Evolutionary conservation across 495 filamentous ascomycete species (phyloP), one percentile per base, ranked within the genome.

Genomic region (Tetracladium marchalianum): DNA sequence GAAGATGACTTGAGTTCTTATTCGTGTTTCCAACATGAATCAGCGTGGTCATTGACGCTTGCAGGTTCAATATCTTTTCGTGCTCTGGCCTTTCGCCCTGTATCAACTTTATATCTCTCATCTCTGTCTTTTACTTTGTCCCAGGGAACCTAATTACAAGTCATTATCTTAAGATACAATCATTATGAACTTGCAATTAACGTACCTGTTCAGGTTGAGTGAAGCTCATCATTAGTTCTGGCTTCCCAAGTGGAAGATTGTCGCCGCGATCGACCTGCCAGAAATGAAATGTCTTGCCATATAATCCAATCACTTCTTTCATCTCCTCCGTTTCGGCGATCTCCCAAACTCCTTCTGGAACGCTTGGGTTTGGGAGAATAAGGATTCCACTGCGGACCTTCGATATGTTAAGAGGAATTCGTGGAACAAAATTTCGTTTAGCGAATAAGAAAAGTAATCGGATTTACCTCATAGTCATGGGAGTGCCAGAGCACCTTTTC

Each of bases 341-440:
- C 12, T 46, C 87, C n/a, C 77, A 67, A 59, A 93, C 86, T 22
- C 82, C 74, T 71, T 93, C 57, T 89, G 88, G 64, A 81, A 95
- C 39, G 13, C 54, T 62, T 2, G 62, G 42, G n/a, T 56, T 57
- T 5, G 65, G 64, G 36, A 67, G 46, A 34, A 61, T 54, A 34
- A 68, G 58, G 49, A 66, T 63, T 31, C 64, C 62, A 32, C 56
- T 62, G n/a, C 35, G 34, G 24, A 53, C 35, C 44, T 43, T 11
- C 4, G 6, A 27, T 9, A 5, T 41, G 8, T 24, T 32, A 11
- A 42, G 16, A n/a, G n/a, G n/a, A n/a, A n/a, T n/a, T n/a, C n/a
- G n/a, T n/a, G n/a, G n/a, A n/a, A n/a, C n/a, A n/a, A n/a, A n/a
- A 7, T 36, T 10, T 11, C 43, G 10, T 10, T 11, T 31, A 35